These are phyloP conservation scores for Hyphopichia pseudoburtonii DNA, from an alignment of 1,139 yeast species.

Conservation along the genomic window DNA sequence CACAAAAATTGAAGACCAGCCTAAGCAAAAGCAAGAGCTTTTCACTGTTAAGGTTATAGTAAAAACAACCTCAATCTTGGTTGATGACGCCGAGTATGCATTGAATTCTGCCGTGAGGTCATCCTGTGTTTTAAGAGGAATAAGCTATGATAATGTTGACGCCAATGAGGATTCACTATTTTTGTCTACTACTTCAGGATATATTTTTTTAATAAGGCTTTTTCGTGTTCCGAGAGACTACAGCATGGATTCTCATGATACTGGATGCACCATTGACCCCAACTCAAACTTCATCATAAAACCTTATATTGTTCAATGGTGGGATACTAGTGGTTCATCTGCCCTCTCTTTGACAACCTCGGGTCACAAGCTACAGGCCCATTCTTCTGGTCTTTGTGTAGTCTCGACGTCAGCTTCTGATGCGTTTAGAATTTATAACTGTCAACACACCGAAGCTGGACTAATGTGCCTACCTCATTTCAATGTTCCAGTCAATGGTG, in stretches of 20 bases:
- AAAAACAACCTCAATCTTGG: constrained; percentile 33
- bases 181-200: constrained; percentile 44
- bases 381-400: constrained; percentile 37
- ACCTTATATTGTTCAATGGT: constrained; percentile 55
- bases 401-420: constrained; percentile 40
- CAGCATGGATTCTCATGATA: constrained; percentile 24
- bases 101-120: constrained; percentile 39
- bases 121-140: constrained; percentile 33
- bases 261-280: constrained; percentile 4
- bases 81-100: constrained; percentile 32
- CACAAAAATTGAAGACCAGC: constrained; percentile 5
- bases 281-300: constrained; percentile 21
- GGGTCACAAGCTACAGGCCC: constrained; percentile 36
- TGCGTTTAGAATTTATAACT: constrained; percentile 37
- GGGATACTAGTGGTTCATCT: constrained; percentile 30
- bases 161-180: constrained; percentile 43
- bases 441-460: constrained; percentile 36
- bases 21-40: constrained; percentile 1
- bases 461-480: constrained; percentile 36
- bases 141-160: constrained; percentile 11
- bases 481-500: constrained; percentile 43
- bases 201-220: constrained; percentile 34
- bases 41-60: constrained; percentile 26
- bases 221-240: constrained; percentile 34
- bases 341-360: constrained; percentile 29